A percentile compares a stretch with the other conserved stretches of the same genome.
These are phyloP conservation scores for Fomitopsis pinicola DNA, from an alignment of 1,284 basidiomycete genomes.

Conservation along the genomic window DNA sequence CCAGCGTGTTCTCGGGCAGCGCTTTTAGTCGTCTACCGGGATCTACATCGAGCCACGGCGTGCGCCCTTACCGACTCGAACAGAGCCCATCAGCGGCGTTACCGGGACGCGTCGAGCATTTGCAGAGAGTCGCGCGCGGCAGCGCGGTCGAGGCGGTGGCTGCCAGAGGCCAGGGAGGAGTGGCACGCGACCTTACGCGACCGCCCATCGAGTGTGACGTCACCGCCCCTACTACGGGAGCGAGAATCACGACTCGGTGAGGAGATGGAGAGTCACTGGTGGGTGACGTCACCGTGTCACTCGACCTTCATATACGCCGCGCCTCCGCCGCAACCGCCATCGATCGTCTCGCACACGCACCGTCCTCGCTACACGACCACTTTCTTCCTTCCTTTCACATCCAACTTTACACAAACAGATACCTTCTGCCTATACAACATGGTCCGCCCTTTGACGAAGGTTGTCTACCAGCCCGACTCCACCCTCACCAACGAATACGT, in stretches of 20 bases:
- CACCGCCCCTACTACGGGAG: neutral
- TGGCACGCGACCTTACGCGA: neutral
- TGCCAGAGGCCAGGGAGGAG: neutral
- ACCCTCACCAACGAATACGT: constrained; percentile 69
- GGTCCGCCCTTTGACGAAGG: constrained; percentile 46
- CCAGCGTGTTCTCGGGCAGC: neutral
- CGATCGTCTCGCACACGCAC: neutral
- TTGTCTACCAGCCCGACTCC: constrained; percentile 73
- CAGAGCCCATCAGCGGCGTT: no score
- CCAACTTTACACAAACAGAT: neutral
- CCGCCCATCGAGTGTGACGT: neutral
- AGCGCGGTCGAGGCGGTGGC: no score
- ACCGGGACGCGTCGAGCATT: no score
- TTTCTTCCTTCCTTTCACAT: neutral
- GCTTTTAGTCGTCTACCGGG: no score
- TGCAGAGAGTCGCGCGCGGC: neutral
- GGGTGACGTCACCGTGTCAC: constrained; percentile 4
- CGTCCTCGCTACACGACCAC: neutral
- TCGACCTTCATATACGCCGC: constrained; percentile 3
- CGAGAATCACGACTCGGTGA: neutral
- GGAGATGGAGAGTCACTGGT: neutral
- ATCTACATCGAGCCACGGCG: no score
- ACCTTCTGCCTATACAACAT: constrained; percentile 9
- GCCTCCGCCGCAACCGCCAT: neutral
- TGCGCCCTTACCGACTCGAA: no score